A percentile compares a stretch with the other conserved stretches of the same genome.
These are phyloP conservation scores for Psilocybe sp. DNA, from an alignment of 768 basidiomycete genomes.

Conservation along the genomic window DNA sequence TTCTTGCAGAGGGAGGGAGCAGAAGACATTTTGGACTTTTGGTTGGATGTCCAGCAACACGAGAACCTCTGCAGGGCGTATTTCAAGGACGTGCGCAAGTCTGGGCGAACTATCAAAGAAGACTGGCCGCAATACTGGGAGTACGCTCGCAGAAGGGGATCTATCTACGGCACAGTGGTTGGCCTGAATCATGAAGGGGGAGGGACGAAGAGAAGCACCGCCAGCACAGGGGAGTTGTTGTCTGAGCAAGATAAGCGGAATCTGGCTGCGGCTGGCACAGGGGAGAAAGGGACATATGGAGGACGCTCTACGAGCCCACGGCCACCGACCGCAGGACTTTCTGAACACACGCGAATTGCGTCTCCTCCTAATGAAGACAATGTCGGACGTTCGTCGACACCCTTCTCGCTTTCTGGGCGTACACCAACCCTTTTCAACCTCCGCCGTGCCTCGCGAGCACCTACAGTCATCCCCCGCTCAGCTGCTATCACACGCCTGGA, in stretches of 20 bases:
- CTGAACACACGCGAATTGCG: constrained; percentile 44
- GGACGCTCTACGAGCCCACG: constrained; percentile 60
- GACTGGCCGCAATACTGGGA: constrained; percentile 99
- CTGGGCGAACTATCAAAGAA: constrained; percentile 87
- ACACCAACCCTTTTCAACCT: constrained; percentile 76
- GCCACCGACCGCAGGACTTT: constrained; percentile 37
- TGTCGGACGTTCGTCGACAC: constrained; percentile 67
- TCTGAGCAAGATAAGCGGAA: constrained; percentile 70
- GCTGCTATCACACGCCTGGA: constrained; percentile 87
- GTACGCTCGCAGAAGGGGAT: constrained; percentile 87
- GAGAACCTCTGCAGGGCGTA: constrained; percentile 98
- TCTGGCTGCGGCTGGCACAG: constrained; percentile 48
- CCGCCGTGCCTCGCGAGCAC: constrained; percentile 81
- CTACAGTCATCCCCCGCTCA: constrained; percentile 91
- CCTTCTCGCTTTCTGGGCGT: constrained; percentile 73
- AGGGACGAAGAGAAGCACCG: constrained; percentile 72
- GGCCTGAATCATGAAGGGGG: constrained; percentile 60
- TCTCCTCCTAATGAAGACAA: constrained; percentile 42
- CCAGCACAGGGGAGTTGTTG: constrained; percentile 73
- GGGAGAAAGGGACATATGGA: constrained; percentile 36
- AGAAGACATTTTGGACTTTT: constrained; percentile 96
- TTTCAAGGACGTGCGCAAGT: constrained; percentile 98
- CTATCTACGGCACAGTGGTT: constrained; percentile 89
- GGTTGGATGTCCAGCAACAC: constrained; percentile 99
- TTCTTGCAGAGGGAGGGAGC: constrained; percentile 95